phyloP scores from a whole-genome alignment of 805 yeast species.

The Schizosaccharomyces osmophilus region DNA sequence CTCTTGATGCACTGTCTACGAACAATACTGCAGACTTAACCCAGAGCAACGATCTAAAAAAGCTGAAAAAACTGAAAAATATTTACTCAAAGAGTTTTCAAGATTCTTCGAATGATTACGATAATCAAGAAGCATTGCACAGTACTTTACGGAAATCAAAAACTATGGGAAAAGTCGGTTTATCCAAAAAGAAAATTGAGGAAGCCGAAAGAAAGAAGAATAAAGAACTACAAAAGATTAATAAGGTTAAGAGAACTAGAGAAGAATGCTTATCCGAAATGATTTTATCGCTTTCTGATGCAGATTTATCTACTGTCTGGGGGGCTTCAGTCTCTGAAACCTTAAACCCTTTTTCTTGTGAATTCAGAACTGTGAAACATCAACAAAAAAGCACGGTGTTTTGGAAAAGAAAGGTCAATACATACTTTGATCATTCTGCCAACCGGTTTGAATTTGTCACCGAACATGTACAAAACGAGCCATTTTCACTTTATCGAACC shows the following conservation, averaged over 20 bases:
- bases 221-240: constrained; percentile 6
- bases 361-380: constrained; percentile 4
- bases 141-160: background rate
- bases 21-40: too few relatives aligned
- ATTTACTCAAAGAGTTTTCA: too few relatives aligned
- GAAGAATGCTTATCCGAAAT: constrained; percentile 6
- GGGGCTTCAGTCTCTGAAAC: constrained; percentile 2
- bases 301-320: constrained; percentile 3
- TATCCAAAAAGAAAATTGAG: background rate
- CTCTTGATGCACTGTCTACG: too few relatives aligned
- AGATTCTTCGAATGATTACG: too few relatives aligned
- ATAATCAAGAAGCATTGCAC: too few relatives aligned
- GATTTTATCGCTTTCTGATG: constrained; percentile 8
- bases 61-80: too few relatives aligned
- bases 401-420: constrained; percentile 7
- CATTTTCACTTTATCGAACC: constrained; percentile 3
- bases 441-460: constrained; percentile 7
- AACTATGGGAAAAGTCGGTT: background rate
- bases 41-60: too few relatives aligned
- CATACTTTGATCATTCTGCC: constrained; percentile 4
- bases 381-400: constrained; percentile 5
- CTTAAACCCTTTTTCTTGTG: constrained; percentile 2
- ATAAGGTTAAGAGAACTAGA: constrained; percentile 4
- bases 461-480: constrained; percentile 6
- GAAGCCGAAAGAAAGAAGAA: constrained; percentile 4